These are phyloP conservation scores for Pythium guiyangense DNA, from an alignment of 352 stramenopile species.

Conservation along the genomic window DNA sequence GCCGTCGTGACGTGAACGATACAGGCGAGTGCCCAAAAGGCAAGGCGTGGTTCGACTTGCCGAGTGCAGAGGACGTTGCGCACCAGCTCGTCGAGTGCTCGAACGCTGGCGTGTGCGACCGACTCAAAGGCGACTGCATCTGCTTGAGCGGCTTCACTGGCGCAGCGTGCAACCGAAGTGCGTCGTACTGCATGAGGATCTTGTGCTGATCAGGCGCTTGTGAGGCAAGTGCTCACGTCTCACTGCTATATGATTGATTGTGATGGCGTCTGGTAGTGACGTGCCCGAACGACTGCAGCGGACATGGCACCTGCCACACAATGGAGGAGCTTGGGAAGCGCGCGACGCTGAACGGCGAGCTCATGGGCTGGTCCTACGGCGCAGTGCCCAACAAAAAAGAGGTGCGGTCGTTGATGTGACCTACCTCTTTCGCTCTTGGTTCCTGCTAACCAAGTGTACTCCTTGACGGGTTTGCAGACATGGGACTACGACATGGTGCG, in stretches of 20 bases:
- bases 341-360: conserved; percentile 47
- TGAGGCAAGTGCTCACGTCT: neutral
- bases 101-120: conserved; percentile 64
- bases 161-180: conserved; percentile 64
- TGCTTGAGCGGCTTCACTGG: conserved; percentile 63
- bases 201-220: no score
- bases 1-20: no score
- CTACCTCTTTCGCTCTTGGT: neutral
- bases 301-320: conserved; percentile 79
- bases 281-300: conserved; percentile 72
- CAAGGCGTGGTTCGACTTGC: conserved; percentile 67
- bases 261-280: conserved; percentile 20
- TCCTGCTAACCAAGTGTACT: neutral
- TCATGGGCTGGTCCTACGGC: conserved; percentile 51
- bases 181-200: conserved; percentile 1
- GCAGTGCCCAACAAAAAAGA: conserved; percentile 77
- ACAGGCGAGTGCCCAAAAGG: conserved; percentile 52
- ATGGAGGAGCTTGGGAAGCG: conserved; percentile 71
- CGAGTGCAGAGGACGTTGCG: conserved; percentile 36
- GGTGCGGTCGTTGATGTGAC: neutral
- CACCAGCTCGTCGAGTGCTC: conserved; percentile 67
- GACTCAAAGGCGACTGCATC: conserved; percentile 62
- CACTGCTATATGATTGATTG: neutral
- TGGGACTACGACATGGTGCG: conserved; percentile 89
- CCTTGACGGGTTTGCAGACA: conserved; percentile 17